Evolutionary conservation across 108 stramenopile genomes (phyloP).

Genomic region (Tribonema minus): DNA sequence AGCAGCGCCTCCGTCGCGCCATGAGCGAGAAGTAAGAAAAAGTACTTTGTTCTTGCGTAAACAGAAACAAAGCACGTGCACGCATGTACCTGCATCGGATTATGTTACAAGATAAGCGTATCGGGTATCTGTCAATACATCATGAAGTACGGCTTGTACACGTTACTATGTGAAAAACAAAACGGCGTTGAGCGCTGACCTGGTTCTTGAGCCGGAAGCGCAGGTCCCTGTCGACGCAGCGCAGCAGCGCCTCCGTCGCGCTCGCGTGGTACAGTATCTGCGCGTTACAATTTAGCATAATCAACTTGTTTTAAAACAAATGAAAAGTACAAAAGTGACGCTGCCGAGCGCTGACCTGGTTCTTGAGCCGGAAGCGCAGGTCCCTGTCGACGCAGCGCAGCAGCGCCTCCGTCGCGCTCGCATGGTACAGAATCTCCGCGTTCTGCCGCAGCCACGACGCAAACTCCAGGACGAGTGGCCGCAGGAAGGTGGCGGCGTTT

Average conservation of each 20-base stretch:
- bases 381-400: conserved; percentile 14
- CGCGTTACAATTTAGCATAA: not conserved
- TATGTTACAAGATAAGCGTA: no score
- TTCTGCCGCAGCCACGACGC: conserved; percentile 4
- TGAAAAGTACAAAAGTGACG: not conserved
- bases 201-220: not conserved
- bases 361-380: conserved; percentile 6
- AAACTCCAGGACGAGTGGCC: conserved; percentile 10
- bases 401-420: conserved; percentile 24
- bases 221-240: not conserved
- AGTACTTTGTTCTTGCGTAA: no score
- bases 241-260: not conserved
- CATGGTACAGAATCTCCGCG: conserved; percentile 6
- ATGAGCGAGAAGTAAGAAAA: no score
- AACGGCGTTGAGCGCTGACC: not conserved
- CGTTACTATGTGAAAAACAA: not conserved
- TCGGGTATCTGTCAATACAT: no score
- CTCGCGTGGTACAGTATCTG: not conserved
- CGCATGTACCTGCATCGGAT: no score
- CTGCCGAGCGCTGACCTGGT: not conserved
- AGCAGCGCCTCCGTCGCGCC: conserved; percentile 28
- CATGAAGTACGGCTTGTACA: no score
- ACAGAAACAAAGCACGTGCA: no score
- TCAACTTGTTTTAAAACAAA: not conserved
- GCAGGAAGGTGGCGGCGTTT: conserved; percentile 12